A percentile compares a stretch with the other conserved stretches of the same genome.
phyloP scores from a whole-genome alignment of 139 green algal genomes.

The Pycnococcus provasolii region DNA sequence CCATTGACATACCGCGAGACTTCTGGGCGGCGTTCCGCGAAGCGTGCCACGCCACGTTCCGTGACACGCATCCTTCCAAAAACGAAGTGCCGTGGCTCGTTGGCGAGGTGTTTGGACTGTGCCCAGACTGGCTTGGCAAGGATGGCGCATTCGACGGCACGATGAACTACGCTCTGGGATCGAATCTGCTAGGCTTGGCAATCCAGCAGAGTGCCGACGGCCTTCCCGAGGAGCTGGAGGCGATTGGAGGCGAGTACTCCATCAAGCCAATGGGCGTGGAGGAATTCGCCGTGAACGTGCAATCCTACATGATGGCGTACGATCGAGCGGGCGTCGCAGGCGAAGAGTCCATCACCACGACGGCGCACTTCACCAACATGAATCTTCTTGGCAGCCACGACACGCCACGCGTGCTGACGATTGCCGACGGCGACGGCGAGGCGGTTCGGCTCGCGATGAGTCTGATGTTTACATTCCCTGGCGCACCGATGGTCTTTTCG shows the following conservation, averaged over 20 bases:
- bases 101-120: not conserved
- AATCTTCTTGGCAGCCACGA: not conserved
- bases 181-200: not conserved
- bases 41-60: not conserved
- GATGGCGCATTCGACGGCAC: not conserved
- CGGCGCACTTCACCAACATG: not conserved
- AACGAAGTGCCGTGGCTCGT: not conserved
- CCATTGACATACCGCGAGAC: not conserved
- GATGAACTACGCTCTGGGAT: slow-evolving; percentile 1
- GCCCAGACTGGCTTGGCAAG: not conserved
- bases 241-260: not conserved
- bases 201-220: not conserved
- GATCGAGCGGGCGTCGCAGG: not conserved
- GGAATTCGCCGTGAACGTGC: not conserved
- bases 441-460: not conserved
- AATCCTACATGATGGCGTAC: not conserved
- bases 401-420: not conserved
- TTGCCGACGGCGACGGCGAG: not conserved
- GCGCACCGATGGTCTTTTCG: not conserved
- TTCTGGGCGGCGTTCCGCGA: not conserved
- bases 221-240: not conserved
- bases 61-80: not conserved
- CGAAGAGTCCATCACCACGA: not conserved
- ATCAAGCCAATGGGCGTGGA: not conserved
- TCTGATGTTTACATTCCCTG: not conserved